Evolutionary conservation across 2,329 filamentous ascomycete genomes (phyloP).

Genomic region (Corinectria fuckeliana): DNA sequence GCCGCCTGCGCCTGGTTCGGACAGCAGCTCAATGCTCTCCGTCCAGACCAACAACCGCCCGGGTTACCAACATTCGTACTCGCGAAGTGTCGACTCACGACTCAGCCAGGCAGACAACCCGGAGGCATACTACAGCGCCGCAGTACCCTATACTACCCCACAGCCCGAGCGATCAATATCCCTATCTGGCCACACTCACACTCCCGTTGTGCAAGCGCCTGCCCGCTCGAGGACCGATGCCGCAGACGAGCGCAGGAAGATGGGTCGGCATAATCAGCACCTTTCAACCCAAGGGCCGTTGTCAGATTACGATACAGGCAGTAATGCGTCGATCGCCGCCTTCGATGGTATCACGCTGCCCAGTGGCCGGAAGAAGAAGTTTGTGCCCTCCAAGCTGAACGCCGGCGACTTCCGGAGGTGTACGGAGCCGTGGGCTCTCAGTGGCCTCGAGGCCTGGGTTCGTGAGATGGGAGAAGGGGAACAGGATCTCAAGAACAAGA

Average conservation of each 20-base stretch:
- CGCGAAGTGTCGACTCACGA: conserved; percentile 55
- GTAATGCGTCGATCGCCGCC: conserved; percentile 60
- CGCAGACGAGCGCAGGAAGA: conserved; percentile 69
- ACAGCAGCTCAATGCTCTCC: conserved; percentile 61
- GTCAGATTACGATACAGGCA: conserved; percentile 63
- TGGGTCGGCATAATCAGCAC: conserved; percentile 60
- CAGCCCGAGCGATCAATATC: conserved; percentile 78
- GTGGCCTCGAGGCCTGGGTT: conserved; percentile 85
- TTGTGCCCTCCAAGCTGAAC: conserved; percentile 84
- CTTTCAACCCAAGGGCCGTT: conserved; percentile 56
- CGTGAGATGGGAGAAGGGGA: conserved; percentile 90
- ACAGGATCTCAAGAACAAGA: conserved; percentile 82
- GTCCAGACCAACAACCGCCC: conserved; percentile 50
- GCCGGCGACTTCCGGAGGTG: conserved; percentile 84
- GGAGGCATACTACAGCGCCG: conserved; percentile 57
- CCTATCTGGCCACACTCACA: conserved; percentile 79
- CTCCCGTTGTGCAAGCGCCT: conserved; percentile 80
- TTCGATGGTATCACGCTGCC: conserved; percentile 88
- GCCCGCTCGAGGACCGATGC: conserved; percentile 94
- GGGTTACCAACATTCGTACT: conserved; percentile 57
- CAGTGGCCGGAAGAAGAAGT: conserved; percentile 78
- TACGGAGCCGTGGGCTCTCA: conserved; percentile 89
- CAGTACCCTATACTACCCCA: conserved; percentile 43
- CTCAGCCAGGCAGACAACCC: conserved; percentile 50
- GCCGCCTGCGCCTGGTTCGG: conserved; percentile 66